Base-by-base conservation (phyloP, 805 yeast genomes). In the Candida xiaguanensis region DNA sequence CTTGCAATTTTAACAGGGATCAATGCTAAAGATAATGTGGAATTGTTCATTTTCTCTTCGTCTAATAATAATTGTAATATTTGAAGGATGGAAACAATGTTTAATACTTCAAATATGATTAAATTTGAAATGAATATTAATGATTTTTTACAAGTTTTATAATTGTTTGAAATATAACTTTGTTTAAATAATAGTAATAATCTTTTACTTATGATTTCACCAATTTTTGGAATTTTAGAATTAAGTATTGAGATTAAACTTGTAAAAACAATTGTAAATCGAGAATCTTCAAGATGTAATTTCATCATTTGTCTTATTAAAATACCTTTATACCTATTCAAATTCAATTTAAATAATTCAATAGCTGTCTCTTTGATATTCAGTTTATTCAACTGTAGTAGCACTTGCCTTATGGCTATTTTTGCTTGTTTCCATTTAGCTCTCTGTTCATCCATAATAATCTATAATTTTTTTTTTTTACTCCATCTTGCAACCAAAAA, bases 161-260 rank as follows among this genome's bases (percentile, higher is more conserved):
- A 45, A 48, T 79, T 72, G 41, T 74, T 70, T 16, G 65, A 52
- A 47, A 67, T 63, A 56, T 66, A 81, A 0, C 72, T 72, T 45
- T 70, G 67, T 32, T 80, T 71, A 58, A 86, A 85, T 41, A 72
- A 79, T 3, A 79, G 49, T 1, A 83, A 63, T 19, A 82, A 57
- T 43, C 93, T 65, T 7, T 69, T 52, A 0, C 72, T 55, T 23
- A 85, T 45, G 4, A 82, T 55, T 40, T 73, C 73, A 2, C 95
- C 95, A 13, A 86, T 60, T 25, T 74, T 74, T 0, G 95, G 93
- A 3, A 85, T 55, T 47, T 82, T 77, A 4, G 84, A 72, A 56
- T 85, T 83, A 8, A 88, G 37, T 1, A 82, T 70, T 2, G 82
- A 70, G 0, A 75, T 69, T 25, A 88, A 50, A 1, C 84, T 63